These are phyloP conservation scores for Podospora pseudoanserina DNA, from an alignment of 495 filamentous ascomycete genomes.

Conservation along the genomic window DNA sequence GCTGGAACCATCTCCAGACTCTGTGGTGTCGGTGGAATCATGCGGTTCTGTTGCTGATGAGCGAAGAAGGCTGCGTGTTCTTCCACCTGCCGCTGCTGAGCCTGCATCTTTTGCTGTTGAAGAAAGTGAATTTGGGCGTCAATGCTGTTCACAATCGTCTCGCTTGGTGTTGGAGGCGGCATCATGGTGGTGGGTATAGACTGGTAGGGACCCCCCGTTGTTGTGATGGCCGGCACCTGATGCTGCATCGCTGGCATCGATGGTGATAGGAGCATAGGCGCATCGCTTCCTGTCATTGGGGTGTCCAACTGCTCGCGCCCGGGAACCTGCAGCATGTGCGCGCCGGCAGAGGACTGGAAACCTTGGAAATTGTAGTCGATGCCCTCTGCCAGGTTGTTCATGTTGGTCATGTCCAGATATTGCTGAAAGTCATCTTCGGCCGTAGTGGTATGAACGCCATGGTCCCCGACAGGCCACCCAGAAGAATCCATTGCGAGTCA, in stretches of 20 bases:
- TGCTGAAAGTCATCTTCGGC: conserved; percentile 54
- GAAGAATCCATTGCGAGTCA: conserved; percentile 42
- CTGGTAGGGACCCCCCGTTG: conserved; percentile 37
- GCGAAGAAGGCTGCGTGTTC: conserved; percentile 52
- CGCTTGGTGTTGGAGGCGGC: conserved; percentile 40
- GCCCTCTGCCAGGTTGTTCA: conserved; percentile 43
- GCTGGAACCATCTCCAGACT: conserved; percentile 83
- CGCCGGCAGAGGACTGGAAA: conserved; percentile 39
- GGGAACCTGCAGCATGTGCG: conserved; percentile 38
- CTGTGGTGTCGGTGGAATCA: conserved; percentile 89
- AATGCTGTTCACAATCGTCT: conserved; percentile 47
- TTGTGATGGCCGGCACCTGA: conserved; percentile 47
- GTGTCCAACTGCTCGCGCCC: conserved; percentile 46
- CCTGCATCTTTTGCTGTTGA: conserved; percentile 55
- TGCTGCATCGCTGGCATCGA: conserved; percentile 39
- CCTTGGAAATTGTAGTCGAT: conserved; percentile 49
- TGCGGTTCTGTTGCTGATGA: conserved; percentile 53
- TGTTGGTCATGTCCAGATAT: conserved; percentile 51
- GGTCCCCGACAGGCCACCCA: conserved; percentile 48
- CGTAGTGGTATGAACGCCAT: conserved; percentile 38
- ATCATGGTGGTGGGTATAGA: conserved; percentile 43
- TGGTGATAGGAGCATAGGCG: conserved; percentile 40
- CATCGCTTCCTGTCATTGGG: conserved; percentile 46
- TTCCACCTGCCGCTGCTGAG: conserved; percentile 53
- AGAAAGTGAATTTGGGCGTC: conserved; percentile 61